Conservation (phyloP, 306 rosid species). For the Comarum palustre region DNA sequence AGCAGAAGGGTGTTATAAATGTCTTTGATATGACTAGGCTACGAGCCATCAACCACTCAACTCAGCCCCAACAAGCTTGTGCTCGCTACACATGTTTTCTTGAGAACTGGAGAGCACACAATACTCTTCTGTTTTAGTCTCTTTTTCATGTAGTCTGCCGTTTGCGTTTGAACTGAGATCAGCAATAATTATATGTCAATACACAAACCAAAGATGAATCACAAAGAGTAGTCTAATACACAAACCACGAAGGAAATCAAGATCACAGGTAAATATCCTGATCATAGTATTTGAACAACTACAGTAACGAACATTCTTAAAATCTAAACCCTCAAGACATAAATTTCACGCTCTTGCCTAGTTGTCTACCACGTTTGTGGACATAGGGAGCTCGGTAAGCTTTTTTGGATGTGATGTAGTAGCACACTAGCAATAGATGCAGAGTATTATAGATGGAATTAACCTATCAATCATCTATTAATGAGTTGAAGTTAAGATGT, state of each 20-base stretch:
- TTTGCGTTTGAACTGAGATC: constrained; percentile 68
- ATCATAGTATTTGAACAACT: neutral
- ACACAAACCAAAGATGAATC: neutral
- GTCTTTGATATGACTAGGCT: constrained; percentile 26
- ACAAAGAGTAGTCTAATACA: neutral
- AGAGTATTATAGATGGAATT: neutral
- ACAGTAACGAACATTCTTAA: neutral
- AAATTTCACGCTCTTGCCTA: neutral
- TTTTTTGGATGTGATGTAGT: neutral
- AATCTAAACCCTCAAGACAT: neutral
- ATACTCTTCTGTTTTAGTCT: constrained; percentile 39
- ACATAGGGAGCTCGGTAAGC: neutral
- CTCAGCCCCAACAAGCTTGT: constrained; percentile 36
- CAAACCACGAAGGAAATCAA: neutral
- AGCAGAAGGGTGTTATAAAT: constrained; percentile 6
- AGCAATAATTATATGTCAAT: neutral
- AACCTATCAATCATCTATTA: neutral
- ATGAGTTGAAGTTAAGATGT: neutral
- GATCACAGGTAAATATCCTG: neutral
- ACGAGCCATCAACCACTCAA: constrained; percentile 19
- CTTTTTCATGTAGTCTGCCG: constrained; percentile 61
- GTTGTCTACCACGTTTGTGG: neutral
- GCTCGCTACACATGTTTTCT: constrained; percentile 51
- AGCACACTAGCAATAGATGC: neutral
- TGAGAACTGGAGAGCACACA: constrained; percentile 21